phyloP scores from a whole-genome alignment of 2,329 filamentous ascomycete species.

The Leptoxyphium fumago region DNA sequence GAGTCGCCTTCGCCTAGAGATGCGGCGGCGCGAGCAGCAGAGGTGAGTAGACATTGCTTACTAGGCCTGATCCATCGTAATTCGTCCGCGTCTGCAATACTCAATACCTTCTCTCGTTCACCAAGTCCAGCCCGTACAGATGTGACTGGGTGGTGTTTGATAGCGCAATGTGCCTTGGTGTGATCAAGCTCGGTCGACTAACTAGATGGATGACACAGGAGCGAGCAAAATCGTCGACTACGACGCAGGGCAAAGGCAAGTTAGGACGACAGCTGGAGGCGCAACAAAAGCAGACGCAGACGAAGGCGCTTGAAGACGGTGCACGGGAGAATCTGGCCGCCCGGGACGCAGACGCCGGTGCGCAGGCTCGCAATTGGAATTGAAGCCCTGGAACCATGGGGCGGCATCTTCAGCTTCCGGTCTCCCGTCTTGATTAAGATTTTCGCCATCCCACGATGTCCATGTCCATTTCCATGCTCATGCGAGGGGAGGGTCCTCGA shows the following conservation, averaged over 20 bases:
- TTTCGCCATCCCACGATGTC: too few species aligned
- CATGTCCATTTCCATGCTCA: too few species aligned
- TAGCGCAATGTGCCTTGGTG: background rate
- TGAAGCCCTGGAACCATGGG: too few species aligned
- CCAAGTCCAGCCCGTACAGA: background rate
- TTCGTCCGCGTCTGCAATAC: too few species aligned
- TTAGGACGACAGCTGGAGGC: constrained; percentile 55
- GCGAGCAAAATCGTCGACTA: constrained; percentile 44
- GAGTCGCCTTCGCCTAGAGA: constrained; percentile 44
- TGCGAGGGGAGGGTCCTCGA: too few species aligned
- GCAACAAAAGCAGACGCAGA: constrained; percentile 60
- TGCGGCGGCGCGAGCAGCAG: constrained; percentile 67
- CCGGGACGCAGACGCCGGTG: constrained; percentile 52
- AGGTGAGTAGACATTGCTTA: constrained; percentile 38
- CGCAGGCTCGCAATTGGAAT: constrained; percentile 37
- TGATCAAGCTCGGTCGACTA: background rate
- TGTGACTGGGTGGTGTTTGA: background rate
- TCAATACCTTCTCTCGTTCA: too few species aligned
- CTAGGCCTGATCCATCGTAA: too few species aligned
- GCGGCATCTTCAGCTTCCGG: too few species aligned
- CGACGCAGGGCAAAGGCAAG: constrained; percentile 46
- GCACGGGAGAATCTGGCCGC: constrained; percentile 51
- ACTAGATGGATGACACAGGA: constrained; percentile 34
- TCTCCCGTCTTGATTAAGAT: too few species aligned
- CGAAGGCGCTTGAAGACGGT: constrained; percentile 50